Percentiles rank a stretch among this genome's conserved stretches.
phyloP scores from a whole-genome alignment of 495 filamentous ascomycete genomes.

The Hypoxylon rickii region DNA sequence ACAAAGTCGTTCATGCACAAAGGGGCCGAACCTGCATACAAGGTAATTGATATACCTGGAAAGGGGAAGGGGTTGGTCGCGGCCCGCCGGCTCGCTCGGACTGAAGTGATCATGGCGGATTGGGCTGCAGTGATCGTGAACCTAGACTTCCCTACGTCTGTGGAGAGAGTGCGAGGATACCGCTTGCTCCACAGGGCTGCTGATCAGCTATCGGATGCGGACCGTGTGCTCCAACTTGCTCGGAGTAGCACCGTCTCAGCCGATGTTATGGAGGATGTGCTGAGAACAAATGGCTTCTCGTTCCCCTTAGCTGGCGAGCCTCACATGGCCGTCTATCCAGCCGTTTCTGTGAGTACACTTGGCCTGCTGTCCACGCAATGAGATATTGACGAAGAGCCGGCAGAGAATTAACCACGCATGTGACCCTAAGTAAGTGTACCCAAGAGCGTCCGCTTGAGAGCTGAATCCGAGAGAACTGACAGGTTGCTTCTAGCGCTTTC shows the following conservation, averaged over 20 bases:
- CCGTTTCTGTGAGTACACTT: slow-evolving; percentile 38
- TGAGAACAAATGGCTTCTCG: slow-evolving; percentile 48
- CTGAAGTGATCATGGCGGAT: slow-evolving; percentile 44
- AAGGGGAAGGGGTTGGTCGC: slow-evolving; percentile 48
- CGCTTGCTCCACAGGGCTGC: slow-evolving; percentile 39
- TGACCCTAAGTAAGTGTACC: slow-evolving; percentile 43
- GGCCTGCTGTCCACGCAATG: background rate
- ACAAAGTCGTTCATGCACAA: slow-evolving; percentile 3
- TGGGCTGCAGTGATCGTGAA: slow-evolving; percentile 45
- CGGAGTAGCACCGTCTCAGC: slow-evolving; percentile 35
- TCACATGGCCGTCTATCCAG: slow-evolving; percentile 46
- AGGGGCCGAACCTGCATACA: slow-evolving; percentile 21
- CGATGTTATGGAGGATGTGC: slow-evolving; percentile 46
- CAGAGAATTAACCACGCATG: slow-evolving; percentile 50
- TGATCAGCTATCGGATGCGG: slow-evolving; percentile 41
- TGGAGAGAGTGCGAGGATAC: slow-evolving; percentile 39
- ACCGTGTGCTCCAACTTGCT: slow-evolving; percentile 37
- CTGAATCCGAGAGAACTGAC: slow-evolving; percentile 7
- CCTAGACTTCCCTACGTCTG: slow-evolving; percentile 37
- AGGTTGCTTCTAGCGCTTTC: slow-evolving; percentile 38
- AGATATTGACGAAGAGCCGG: background rate
- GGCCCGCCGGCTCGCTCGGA: slow-evolving; percentile 34
- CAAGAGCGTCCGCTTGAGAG: background rate
- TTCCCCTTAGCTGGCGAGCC: slow-evolving; percentile 34
- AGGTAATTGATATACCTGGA: slow-evolving; percentile 41